These are phyloP conservation scores for Volvariella volvacea DNA, from an alignment of 1,284 basidiomycete species.

Conservation along the genomic window DNA sequence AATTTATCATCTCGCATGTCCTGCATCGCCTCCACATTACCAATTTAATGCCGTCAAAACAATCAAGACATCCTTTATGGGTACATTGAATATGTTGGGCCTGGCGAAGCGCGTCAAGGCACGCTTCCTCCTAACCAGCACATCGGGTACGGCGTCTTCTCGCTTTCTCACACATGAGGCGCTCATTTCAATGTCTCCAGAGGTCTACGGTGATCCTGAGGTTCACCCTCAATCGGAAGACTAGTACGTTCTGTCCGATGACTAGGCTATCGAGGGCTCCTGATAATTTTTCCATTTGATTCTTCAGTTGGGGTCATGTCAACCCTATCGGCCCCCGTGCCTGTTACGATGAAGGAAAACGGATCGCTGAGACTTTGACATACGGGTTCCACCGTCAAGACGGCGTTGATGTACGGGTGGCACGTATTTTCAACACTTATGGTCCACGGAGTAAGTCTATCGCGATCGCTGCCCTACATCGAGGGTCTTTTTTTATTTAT, in stretches of 20 bases:
- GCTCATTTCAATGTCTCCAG: conserved; percentile 28
- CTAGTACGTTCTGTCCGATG: conserved; percentile 56
- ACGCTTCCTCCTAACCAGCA: conserved; percentile 91
- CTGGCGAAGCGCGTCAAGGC: conserved; percentile 98
- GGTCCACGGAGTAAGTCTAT: conserved; percentile 33
- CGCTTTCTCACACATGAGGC: conserved; percentile 1
- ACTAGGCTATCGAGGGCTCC: too few species aligned
- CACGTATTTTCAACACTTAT: conserved; percentile 93
- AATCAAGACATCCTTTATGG: conserved; percentile 97
- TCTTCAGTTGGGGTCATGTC: conserved; percentile 87
- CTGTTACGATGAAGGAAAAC: conserved; percentile 98
- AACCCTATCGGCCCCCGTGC: conserved; percentile 96
- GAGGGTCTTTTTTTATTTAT: neutral
- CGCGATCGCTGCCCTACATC: neutral
- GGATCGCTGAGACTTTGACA: conserved; percentile 90
- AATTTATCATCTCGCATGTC: conserved; percentile 96
- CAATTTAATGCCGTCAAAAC: conserved; percentile 96
- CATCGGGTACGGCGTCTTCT: conserved; percentile 56
- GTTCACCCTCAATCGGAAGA: conserved; percentile 95
- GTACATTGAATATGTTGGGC: conserved; percentile 96
- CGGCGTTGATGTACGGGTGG: conserved; percentile 90
- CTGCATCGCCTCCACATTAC: conserved; percentile 93
- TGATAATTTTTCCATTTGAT: neutral
- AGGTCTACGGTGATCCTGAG: conserved; percentile 96
- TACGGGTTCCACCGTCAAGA: conserved; percentile 95